Conservation (phyloP, 495 filamentous ascomycete genomes). For the Recurvomyces mirabilis region DNA sequence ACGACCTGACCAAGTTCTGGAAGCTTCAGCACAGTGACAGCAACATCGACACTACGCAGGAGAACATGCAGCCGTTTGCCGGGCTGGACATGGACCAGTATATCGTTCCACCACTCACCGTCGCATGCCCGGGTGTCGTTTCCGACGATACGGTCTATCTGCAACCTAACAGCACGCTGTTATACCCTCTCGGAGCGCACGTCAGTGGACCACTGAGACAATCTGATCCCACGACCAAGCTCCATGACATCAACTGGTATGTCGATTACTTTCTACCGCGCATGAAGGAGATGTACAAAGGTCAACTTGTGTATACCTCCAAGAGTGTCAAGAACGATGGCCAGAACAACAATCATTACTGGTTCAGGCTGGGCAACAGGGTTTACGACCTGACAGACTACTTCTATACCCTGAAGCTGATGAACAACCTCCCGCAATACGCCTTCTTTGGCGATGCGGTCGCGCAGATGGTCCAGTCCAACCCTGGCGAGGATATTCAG, state of each 20-base stretch:
- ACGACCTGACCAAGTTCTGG: slow-evolving; percentile 87
- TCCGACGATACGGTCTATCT: slow-evolving; percentile 41
- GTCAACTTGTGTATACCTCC: slow-evolving; percentile 59
- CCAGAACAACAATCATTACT: slow-evolving; percentile 54
- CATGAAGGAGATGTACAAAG: slow-evolving; percentile 78
- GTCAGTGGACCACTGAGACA: slow-evolving; percentile 49
- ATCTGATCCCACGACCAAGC: slow-evolving; percentile 37
- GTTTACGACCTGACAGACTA: slow-evolving; percentile 91
- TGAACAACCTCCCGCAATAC: slow-evolving; percentile 43
- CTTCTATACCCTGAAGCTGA: slow-evolving; percentile 52
- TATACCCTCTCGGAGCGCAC: slow-evolving; percentile 46
- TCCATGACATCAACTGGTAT: slow-evolving; percentile 68
- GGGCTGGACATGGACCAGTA: slow-evolving; percentile 73
- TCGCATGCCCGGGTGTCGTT: slow-evolving; percentile 60
- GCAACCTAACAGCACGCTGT: slow-evolving; percentile 49
- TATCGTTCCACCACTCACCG: slow-evolving; percentile 67
- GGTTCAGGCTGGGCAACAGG: slow-evolving; percentile 63
- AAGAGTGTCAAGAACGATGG: slow-evolving; percentile 50
- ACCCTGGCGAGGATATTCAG: slow-evolving; percentile 70
- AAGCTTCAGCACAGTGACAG: slow-evolving; percentile 68
- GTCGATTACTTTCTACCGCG: slow-evolving; percentile 55
- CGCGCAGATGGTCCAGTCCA: slow-evolving; percentile 53
- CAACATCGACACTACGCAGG: slow-evolving; percentile 43
- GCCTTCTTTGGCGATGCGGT: slow-evolving; percentile 58
- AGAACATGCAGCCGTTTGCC: slow-evolving; percentile 63